Base-by-base conservation (phyloP, 2,329 filamentous ascomycete species). In the Calycina herbarum region DNA sequence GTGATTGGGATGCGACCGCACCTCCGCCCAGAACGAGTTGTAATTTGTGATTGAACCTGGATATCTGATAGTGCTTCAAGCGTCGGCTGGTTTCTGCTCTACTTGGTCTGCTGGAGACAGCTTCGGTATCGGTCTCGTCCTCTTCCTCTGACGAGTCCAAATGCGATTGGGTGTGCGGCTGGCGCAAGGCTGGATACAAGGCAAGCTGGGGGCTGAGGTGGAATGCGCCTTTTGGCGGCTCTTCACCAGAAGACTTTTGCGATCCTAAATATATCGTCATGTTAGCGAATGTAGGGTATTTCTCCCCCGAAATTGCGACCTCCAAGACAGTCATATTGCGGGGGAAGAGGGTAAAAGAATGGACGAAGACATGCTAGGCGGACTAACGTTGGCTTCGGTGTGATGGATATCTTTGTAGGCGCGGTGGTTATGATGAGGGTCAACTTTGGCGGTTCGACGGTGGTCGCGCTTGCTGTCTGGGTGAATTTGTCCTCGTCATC, bases 191-290 rank as follows among this genome's bases (percentile, higher is more conserved):
- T 51, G 45, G 7, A 24, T 51, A 51, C 45, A 51, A 27, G 10
- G 45, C 20, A 24, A 27, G n/a, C n/a, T 51, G 45, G 8, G 45
- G n/a, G 20, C 45, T 24, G 45, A 51, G 45, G 20, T 51, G 11
- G 45, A 51, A 51, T 51, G 10, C 3, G 45, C 45, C 45, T 24
- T 24, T 51, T 10, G 45, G 45, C 3, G 45, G 45, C n/a, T 24
- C 45, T 51, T 51, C 45, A 51, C 45, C 45, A 51, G 20, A 20
- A 27, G 2, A 51, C 4, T 51, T 10, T 51, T 51, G 5, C 45
- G 45, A 51, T 51, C 45, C 45, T 58, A 58, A 58, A 11, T 33
- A 17, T 58, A 58, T 58, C 27, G 3, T 33, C 57, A 58, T 33
- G 17, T 58, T 58, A 58, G 29, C 57, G 15, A 58, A 58, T 58